Evolutionary conservation across 192 early-diverging fungal species (phyloP), one percentile per base, ranked within the genome.

Genomic region (Podila epigama): DNA sequence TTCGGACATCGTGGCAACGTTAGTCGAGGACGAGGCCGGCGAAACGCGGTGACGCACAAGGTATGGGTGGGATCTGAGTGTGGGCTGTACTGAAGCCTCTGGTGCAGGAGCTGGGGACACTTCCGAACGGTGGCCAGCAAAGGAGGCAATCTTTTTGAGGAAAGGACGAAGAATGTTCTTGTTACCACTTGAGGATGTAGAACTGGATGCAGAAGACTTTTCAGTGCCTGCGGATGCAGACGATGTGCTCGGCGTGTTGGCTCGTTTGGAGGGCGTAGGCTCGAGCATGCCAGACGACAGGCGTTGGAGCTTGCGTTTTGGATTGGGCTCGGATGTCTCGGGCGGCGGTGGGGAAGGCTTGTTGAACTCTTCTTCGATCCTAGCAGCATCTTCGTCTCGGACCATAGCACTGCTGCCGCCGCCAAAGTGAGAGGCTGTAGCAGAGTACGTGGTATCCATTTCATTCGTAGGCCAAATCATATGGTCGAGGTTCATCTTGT

Each of bases 381-480:
- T 50, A 16, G 73, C 73, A 10, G 73, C 73, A 12, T 77, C 73
- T 56, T 77, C 73, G 27, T 77, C 73, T 36, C 56, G 67, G 18
- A 59, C 61, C 73, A 77, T 77, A 37, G 31, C n/a, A n/a, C n/a
- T n/a, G n/a, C n/a, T n/a, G n/a, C n/a, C n/a, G n/a, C n/a, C 61
- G 20, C 60, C 55, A 15, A 66, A 75, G 27, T 75, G 52, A 2
- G 70, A 54, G 48, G 42, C 10, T 22, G n/a, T 51, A 27, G 60
- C 44, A 5, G 59, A 22, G 50, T 68, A 77, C n/a, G 63, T 77
- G 29, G 61, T 68, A 10, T 68, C 73, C 48, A 68, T 60, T n/a
- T 77, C 73, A 22, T 77, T 77, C 15, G 73, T 77, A 5, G 73
- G 73, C 73, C 73, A 77, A 48, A 77, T 68, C 72, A 77, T 77